phyloP scores from a whole-genome alignment of 148 eudicot genomes.

The Simmondsia chinensis region DNA sequence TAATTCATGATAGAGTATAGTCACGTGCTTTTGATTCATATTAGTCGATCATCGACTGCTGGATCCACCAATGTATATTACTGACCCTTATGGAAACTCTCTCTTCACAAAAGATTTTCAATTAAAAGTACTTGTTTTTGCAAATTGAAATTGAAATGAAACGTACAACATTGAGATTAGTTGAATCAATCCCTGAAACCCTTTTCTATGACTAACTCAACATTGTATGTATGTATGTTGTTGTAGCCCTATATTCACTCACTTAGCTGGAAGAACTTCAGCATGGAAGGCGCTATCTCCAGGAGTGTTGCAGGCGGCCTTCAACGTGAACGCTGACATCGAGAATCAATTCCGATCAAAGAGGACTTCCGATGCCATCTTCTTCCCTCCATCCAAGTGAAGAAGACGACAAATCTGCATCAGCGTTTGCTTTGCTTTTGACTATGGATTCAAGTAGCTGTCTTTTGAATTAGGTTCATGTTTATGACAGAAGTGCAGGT shows the following conservation, averaged over 20 bases:
- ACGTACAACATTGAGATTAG: background rate
- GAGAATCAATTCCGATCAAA: conserved; percentile 54
- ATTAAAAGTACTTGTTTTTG: too few species aligned
- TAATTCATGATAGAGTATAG: background rate
- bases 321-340: conserved; percentile 49
- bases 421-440: too few species aligned
- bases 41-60: too few species aligned
- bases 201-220: background rate
- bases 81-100: too few species aligned
- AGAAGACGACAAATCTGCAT: background rate
- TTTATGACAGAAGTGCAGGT: too few species aligned
- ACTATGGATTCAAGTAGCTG: too few species aligned
- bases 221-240: background rate
- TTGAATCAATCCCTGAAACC: background rate
- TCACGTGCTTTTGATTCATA: background rate
- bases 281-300: conserved; percentile 80
- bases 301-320: conserved; percentile 62
- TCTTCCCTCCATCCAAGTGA: conserved; percentile 76
- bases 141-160: too few species aligned
- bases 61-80: too few species aligned
- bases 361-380: conserved; percentile 61
- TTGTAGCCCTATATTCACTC: conserved; percentile 77
- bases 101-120: too few species aligned
- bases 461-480: too few species aligned
- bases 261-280: conserved; percentile 71